These are phyloP conservation scores for Prunus armeniaca DNA, from an alignment of 306 rosid genomes.

Conservation along the genomic window DNA sequence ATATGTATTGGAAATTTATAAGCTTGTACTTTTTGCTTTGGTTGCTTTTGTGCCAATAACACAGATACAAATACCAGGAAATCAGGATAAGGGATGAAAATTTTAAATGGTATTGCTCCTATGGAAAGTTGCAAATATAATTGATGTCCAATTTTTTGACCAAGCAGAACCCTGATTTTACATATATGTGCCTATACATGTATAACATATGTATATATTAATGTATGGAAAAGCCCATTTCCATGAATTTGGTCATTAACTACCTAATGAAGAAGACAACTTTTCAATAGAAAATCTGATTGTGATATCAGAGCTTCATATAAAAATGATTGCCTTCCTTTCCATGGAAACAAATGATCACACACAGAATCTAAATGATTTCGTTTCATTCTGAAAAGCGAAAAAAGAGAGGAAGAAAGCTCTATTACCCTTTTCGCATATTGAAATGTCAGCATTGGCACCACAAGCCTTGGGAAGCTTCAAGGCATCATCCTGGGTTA, in stretches of 20 bases:
- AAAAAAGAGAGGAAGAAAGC: neutral
- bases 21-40: no score
- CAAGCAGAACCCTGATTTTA: no score
- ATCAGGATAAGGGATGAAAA: no score
- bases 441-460: slow-evolving; percentile 20
- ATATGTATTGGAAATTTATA: no score
- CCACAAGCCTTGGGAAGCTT: slow-evolving; percentile 56
- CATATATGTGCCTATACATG: no score
- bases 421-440: slow-evolving; percentile 37
- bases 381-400: neutral
- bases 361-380: neutral
- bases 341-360: neutral
- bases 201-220: no score
- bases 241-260: neutral
- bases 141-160: no score
- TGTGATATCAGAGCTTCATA: neutral
- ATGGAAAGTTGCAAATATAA: no score
- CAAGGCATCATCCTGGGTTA: slow-evolving; percentile 36
- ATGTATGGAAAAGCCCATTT: neutral
- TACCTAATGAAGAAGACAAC: neutral
- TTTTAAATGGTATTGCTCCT: no score
- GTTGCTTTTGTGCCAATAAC: no score
- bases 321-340: neutral
- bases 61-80: no score
- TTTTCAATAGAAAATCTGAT: neutral